Evolutionary conservation across 306 rosid species (phyloP), one percentile per base, ranked within the genome.

Genomic region (Malus orientalis): DNA sequence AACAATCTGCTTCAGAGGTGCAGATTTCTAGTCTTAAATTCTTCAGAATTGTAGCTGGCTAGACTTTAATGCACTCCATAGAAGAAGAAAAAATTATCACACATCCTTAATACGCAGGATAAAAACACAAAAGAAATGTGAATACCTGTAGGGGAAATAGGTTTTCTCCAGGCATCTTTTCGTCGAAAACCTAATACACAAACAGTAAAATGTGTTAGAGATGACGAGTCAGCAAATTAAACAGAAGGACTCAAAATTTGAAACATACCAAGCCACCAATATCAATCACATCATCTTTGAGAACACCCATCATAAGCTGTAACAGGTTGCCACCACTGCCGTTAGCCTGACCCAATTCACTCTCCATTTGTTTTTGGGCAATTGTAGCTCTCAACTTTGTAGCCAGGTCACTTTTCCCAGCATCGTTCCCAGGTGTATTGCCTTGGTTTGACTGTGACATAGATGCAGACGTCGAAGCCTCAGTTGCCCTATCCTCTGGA

Each of bases 341-440:
- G 65, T 86, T 91, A 79, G 90, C 87, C 77, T 85, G 96, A 60
- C 88, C 97, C 87, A 84, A 86, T 79, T 90, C 98, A 81, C 75
- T 89, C 80, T 96, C 99, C 90, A 89, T 87, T 85, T 91, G 97
- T 80, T 92, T 92, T 69, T 92, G 92, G 81, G 97, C 97, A 81
- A 96, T 96, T 63, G 97, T 92, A 73, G 93, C 97, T 79, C 97
- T 90, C 87, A 96, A 81, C 84, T 90, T 96, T 73, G 90, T 88
- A n/a, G 99, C 99, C 76, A 96, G 90, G 76, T 96, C 99, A 79
- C 84, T 88, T 80, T 86, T 91, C 62, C 91, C 99, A 58, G 86
- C 88, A 79, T 90, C 95, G 76, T 59, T 81, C 63, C 74, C 58
- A 33, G 89, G 73, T 73, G 84, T 77, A 88, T 75, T 82, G 73